phyloP scores from a whole-genome alignment of 352 stramenopile species.

The Aphanomyces euteiches region DNA sequence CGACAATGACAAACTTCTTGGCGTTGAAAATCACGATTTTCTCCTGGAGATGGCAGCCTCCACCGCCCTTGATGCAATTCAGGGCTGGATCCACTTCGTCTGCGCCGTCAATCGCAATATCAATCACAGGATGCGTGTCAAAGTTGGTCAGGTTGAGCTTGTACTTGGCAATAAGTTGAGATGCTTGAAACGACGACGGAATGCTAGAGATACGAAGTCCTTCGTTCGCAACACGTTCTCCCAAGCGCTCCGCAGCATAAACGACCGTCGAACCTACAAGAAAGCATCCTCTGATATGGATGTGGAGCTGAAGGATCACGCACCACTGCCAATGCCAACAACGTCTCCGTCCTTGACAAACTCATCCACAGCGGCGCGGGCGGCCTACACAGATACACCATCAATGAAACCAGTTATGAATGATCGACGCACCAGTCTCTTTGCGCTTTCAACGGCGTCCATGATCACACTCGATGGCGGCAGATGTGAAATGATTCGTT shows the following conservation, averaged over 20 bases:
- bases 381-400: constrained; percentile 44
- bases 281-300: not conserved
- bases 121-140: constrained; percentile 85
- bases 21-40: constrained; percentile 92
- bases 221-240: constrained; percentile 85
- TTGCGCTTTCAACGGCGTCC: constrained; percentile 30
- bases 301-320: not conserved
- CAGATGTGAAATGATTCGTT: constrained; percentile 1
- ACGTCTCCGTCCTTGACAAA: constrained; percentile 93
- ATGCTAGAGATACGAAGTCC: constrained; percentile 90
- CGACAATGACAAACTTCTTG: constrained; percentile 98
- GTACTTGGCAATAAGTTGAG: constrained; percentile 87
- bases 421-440: constrained; percentile 26
- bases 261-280: constrained; percentile 91
- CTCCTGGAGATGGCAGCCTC: constrained; percentile 93
- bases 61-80: constrained; percentile 98
- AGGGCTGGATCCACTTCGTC: constrained; percentile 97
- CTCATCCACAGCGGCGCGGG: constrained; percentile 87
- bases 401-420: not conserved
- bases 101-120: constrained; percentile 98
- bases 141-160: constrained; percentile 76
- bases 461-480: constrained; percentile 16
- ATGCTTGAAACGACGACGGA: constrained; percentile 96
- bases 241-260: constrained; percentile 96
- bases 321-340: constrained; percentile 94